A percentile compares a stretch with the other conserved stretches of the same genome.
phyloP scores from a whole-genome alignment of 1,284 basidiomycete species.

The Trametes sp. region DNA sequence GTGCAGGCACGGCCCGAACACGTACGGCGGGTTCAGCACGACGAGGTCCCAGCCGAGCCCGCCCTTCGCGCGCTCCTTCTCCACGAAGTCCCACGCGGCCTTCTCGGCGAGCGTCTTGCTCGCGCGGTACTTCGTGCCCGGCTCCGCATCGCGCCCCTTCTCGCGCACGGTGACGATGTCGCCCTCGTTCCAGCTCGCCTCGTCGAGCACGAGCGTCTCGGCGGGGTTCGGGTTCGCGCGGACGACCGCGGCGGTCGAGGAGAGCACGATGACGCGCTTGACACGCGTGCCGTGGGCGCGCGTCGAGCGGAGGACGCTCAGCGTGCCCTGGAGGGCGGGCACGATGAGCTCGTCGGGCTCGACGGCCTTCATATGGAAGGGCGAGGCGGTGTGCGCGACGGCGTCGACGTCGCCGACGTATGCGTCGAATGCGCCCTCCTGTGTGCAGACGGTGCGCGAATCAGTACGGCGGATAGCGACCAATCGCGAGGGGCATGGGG shows the following conservation, averaged over 20 bases:
- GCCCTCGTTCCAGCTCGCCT: slow-evolving; percentile 71
- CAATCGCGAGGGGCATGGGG: neutral
- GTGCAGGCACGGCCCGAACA: slow-evolving; percentile 57
- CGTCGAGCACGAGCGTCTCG: slow-evolving; percentile 42
- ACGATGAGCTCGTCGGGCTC: slow-evolving; percentile 46
- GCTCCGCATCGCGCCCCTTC: slow-evolving; percentile 55
- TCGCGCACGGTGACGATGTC: slow-evolving; percentile 52
- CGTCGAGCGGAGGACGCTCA: slow-evolving; percentile 37
- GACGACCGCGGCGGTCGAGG: slow-evolving; percentile 60
- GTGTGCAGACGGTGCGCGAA: neutral
- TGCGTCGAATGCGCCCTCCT: slow-evolving; percentile 50
- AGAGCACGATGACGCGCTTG: slow-evolving; percentile 73
- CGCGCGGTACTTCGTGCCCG: slow-evolving; percentile 57
- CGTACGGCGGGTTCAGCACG: slow-evolving; percentile 64
- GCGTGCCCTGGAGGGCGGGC: slow-evolving; percentile 42
- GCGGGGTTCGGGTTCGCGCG: slow-evolving; percentile 31
- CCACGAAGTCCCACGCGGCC: slow-evolving; percentile 64
- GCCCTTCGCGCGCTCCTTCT: slow-evolving; percentile 53
- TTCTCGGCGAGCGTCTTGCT: slow-evolving; percentile 78
- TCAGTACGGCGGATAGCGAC: neutral
- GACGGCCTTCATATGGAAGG: slow-evolving; percentile 46
- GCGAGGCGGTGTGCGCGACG: slow-evolving; percentile 56
- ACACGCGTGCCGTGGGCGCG: slow-evolving; percentile 49
- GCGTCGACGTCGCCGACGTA: slow-evolving; percentile 52
- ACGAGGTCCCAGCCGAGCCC: slow-evolving; percentile 59